A percentile compares a stretch with the other conserved stretches of the same genome.
Conservation (phyloP, 192 early-diverging fungal species). For the Coemansia sp. region DNA sequence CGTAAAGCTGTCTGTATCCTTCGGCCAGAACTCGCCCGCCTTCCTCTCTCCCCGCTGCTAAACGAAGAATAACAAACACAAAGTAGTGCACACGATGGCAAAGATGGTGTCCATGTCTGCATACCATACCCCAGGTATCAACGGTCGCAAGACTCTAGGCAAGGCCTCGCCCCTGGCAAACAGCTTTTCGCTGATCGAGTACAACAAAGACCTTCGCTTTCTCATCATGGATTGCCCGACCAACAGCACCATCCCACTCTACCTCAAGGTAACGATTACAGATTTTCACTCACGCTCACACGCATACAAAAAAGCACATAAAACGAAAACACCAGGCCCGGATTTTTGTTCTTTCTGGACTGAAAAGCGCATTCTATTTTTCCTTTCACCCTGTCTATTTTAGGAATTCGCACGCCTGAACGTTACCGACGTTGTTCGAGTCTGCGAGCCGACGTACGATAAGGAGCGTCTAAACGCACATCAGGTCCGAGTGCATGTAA, state of each 20-base stretch:
- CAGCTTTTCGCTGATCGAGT: slow-evolving; percentile 52
- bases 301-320: not conserved
- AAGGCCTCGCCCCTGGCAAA: slow-evolving; percentile 45
- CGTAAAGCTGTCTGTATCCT: slow-evolving; percentile 39
- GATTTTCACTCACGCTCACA: not conserved
- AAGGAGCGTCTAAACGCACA: slow-evolving; percentile 56
- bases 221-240: slow-evolving; percentile 93
- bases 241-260: slow-evolving; percentile 70
- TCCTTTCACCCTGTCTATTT: slow-evolving; percentile 5
- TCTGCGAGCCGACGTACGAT: slow-evolving; percentile 87
- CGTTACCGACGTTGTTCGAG: slow-evolving; percentile 85
- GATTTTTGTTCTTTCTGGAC: not conserved
- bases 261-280: slow-evolving; percentile 54
- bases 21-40: slow-evolving; percentile 45
- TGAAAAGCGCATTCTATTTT: not conserved
- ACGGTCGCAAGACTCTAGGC: slow-evolving; percentile 46
- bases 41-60: slow-evolving; percentile 41
- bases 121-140: slow-evolving; percentile 37
- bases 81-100: slow-evolving; percentile 20
- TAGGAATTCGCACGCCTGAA: slow-evolving; percentile 67
- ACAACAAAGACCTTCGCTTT: slow-evolving; percentile 64
- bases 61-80: slow-evolving; percentile 18
- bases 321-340: not conserved
- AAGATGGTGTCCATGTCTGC: slow-evolving; percentile 45
- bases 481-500: slow-evolving; percentile 71